Evolutionary conservation across 2,329 filamentous ascomycete species (phyloP).

Genomic region (Aspergillus sclerotialis): DNA sequence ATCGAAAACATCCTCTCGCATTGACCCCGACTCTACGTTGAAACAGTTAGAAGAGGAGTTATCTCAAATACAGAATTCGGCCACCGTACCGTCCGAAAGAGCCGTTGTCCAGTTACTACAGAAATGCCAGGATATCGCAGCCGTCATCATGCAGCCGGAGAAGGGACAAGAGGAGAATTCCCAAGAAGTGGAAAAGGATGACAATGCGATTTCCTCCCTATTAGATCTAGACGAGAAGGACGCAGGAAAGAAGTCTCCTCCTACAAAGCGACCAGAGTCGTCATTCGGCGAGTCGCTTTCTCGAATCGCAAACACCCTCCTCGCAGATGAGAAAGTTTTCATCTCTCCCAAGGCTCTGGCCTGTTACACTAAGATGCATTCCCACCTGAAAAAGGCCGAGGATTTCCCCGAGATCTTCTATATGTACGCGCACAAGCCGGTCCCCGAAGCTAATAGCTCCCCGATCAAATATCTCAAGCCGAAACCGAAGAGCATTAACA

Average conservation of each 20-base stretch:
- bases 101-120: slow-evolving; percentile 26
- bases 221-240: slow-evolving; percentile 35
- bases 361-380: slow-evolving; percentile 70
- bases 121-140: slow-evolving; percentile 27
- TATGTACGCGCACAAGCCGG: slow-evolving; percentile 76
- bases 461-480: slow-evolving; percentile 54
- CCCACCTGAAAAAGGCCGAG: slow-evolving; percentile 63
- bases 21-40: slow-evolving; percentile 20
- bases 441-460: slow-evolving; percentile 55
- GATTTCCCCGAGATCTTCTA: slow-evolving; percentile 73
- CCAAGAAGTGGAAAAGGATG: slow-evolving; percentile 16
- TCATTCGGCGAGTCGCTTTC: slow-evolving; percentile 42
- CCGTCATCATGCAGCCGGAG: slow-evolving; percentile 21
- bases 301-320: slow-evolving; percentile 57
- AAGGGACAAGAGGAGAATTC: slow-evolving; percentile 8
- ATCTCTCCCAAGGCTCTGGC: slow-evolving; percentile 67
- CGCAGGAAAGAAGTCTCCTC: slow-evolving; percentile 14
- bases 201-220: slow-evolving; percentile 34
- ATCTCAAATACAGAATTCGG: slow-evolving; percentile 20
- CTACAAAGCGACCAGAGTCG: slow-evolving; percentile 23
- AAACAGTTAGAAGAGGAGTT: slow-evolving; percentile 21
- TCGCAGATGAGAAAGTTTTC: slow-evolving; percentile 69
- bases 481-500: slow-evolving; percentile 62
- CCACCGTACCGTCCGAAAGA: slow-evolving; percentile 29
- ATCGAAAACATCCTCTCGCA: slow-evolving; percentile 3